A percentile compares a stretch with the other conserved stretches of the same genome.
Conservation (phyloP, 2,329 filamentous ascomycete species). For the Cercospora sp. region DNA sequence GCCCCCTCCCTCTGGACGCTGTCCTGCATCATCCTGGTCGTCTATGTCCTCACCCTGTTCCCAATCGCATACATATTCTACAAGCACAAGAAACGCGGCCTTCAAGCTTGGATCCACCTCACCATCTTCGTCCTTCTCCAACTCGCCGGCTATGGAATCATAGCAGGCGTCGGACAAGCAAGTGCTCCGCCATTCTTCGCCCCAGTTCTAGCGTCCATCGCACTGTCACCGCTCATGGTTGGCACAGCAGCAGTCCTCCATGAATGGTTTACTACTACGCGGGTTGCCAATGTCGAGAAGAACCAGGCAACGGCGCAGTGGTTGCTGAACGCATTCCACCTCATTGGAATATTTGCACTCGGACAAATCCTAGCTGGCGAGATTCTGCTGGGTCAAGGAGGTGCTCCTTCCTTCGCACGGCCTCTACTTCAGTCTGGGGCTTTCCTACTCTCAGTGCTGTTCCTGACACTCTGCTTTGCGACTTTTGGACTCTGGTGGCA, state of each 20-base stretch:
- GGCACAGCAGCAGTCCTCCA: slow-evolving; percentile 8
- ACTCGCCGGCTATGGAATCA: slow-evolving; percentile 13
- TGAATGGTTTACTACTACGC: slow-evolving; percentile 10
- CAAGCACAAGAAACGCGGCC: slow-evolving; percentile 6
- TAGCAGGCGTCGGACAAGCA: slow-evolving; percentile 12
- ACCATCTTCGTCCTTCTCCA: slow-evolving; percentile 10
- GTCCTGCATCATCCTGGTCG: slow-evolving; percentile 2
- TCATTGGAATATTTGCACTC: slow-evolving; percentile 11
- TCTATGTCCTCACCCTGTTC: slow-evolving; percentile 11
- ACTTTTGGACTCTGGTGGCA: slow-evolving; percentile 5
- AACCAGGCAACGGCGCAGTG: slow-evolving; percentile 9
- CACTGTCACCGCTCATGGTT: slow-evolving; percentile 8
- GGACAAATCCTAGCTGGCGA: background rate
- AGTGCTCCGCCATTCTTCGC: slow-evolving; percentile 12
- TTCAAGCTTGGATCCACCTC: slow-evolving; percentile 10
- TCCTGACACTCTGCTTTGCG: slow-evolving; percentile 2
- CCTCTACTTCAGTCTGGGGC: slow-evolving; percentile 10
- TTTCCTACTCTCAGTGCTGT: slow-evolving; percentile 8
- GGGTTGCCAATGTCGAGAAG: background rate
- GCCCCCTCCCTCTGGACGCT: slow-evolving; percentile 5
- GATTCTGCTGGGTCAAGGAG: background rate
- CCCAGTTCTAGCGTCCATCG: slow-evolving; percentile 8
- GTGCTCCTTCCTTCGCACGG: slow-evolving; percentile 1
- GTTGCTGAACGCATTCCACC: slow-evolving; percentile 11
- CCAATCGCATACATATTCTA: slow-evolving; percentile 15